Percentiles rank a stretch among this genome's conserved stretches.
Conservation (phyloP, 2,329 filamentous ascomycete genomes). For the Gnomoniopsis sp. region DNA sequence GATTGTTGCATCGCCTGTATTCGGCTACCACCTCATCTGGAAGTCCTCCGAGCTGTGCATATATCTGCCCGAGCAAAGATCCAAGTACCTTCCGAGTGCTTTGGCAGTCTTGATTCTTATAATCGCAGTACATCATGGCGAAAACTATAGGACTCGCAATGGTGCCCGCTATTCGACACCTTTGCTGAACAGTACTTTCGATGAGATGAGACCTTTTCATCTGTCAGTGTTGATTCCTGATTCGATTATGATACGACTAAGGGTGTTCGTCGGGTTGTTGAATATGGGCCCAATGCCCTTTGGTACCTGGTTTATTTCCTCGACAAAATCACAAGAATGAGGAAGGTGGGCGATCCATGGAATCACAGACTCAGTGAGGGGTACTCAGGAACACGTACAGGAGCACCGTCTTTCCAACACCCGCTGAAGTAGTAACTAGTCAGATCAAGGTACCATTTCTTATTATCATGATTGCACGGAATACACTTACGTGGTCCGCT, state of each 20-base stretch:
- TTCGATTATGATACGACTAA: neutral
- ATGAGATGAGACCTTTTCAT: neutral
- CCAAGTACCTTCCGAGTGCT: neutral
- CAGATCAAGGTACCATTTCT: too few relatives aligned
- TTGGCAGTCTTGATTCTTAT: neutral
- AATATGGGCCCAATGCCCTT: too few relatives aligned
- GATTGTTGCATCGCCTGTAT: neutral
- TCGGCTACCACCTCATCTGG: neutral
- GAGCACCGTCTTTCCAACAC: neutral
- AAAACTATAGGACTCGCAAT: neutral
- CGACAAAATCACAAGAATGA: too few relatives aligned
- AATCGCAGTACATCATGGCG: constrained; percentile 1
- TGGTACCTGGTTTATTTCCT: too few relatives aligned
- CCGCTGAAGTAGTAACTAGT: neutral
- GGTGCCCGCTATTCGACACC: neutral
- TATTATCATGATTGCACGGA: neutral
- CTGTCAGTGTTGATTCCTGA: neutral
- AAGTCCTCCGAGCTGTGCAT: neutral
- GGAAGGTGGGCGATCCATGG: too few relatives aligned
- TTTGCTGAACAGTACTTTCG: neutral
- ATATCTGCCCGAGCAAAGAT: neutral
- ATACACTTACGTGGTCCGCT: neutral
- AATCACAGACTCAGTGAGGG: too few relatives aligned
- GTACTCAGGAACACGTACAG: too few relatives aligned
- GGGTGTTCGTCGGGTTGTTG: too few relatives aligned